phyloP scores from a whole-genome alignment of 2,329 filamentous ascomycete genomes.

The Didymella sp. region DNA sequence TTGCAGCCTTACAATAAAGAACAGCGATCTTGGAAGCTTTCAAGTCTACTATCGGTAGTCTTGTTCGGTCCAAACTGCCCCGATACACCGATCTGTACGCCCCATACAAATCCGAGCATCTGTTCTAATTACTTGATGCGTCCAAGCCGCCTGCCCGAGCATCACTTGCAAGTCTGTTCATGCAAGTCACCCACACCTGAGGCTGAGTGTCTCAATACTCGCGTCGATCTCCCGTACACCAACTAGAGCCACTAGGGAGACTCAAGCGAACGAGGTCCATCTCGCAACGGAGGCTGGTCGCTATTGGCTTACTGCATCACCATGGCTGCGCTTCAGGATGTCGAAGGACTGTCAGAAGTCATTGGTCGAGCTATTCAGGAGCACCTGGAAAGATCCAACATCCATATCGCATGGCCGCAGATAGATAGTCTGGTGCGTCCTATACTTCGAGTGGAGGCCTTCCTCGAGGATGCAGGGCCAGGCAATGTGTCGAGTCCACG shows the following conservation, averaged over 20 bases:
- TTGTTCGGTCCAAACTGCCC: not conserved
- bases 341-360: slow-evolving; percentile 42
- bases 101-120: not conserved
- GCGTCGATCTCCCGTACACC: slow-evolving; percentile 1
- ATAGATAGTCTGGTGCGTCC: slow-evolving; percentile 33
- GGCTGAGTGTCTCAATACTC: not conserved
- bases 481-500: slow-evolving; percentile 17
- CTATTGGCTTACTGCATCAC: not conserved
- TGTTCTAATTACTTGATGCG: not conserved
- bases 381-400: slow-evolving; percentile 35
- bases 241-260: not conserved
- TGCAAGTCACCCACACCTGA: not conserved
- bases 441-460: slow-evolving; percentile 42
- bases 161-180: slow-evolving; percentile 2
- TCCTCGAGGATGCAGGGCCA: slow-evolving; percentile 37
- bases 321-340: slow-evolving; percentile 29
- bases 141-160: slow-evolving; percentile 7
- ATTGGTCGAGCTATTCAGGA: slow-evolving; percentile 42
- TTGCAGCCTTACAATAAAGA: slow-evolving; percentile 1
- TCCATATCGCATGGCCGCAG: slow-evolving; percentile 36
- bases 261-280: not conserved
- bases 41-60: not conserved
- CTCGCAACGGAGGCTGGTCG: not conserved
- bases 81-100: not conserved
- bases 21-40: not conserved